Conservation (phyloP, 1,139 yeast species). For the Debaryomyces nepalensis region DNA sequence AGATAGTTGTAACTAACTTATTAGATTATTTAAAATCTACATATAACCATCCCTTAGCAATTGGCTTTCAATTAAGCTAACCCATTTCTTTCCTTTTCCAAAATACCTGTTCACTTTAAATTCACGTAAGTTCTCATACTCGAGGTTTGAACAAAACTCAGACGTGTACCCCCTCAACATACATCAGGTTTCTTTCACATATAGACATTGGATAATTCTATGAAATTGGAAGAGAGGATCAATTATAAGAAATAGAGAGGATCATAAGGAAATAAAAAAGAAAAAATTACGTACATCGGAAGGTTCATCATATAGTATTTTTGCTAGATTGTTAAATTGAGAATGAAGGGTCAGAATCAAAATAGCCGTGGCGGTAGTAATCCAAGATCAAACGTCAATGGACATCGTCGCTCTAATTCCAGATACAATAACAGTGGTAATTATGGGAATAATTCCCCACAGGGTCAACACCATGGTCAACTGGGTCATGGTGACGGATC, state of each 20-base stretch:
- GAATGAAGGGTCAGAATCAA: constrained; percentile 34
- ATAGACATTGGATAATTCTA: constrained; percentile 4
- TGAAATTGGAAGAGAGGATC: constrained; percentile 8
- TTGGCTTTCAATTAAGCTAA: constrained; percentile 7
- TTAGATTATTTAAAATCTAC: constrained; percentile 8
- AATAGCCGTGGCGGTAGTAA: constrained; percentile 23
- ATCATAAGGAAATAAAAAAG: constrained; percentile 6
- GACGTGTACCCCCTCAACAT: constrained; percentile 11
- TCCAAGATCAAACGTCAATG: constrained; percentile 22
- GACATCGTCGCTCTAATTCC: constrained; percentile 35
- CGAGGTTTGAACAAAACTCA: constrained; percentile 4
- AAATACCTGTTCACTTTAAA: constrained; percentile 4
- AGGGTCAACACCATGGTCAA: constrained; percentile 9
- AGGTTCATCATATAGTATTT: neutral
- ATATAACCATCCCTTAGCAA: constrained; percentile 5
- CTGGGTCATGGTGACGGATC: constrained; percentile 13
- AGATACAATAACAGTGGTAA: constrained; percentile 19
- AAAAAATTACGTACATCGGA: constrained; percentile 1
- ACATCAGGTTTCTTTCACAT: constrained; percentile 3
- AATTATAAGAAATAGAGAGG: constrained; percentile 6
- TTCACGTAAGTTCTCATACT: neutral
- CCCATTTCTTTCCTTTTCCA: constrained; percentile 8
- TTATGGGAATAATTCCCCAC: constrained; percentile 1
- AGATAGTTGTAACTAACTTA: constrained; percentile 4
- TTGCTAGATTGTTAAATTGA: constrained; percentile 3